phyloP scores from a whole-genome alignment of 257 asterid species.

The Prunella vulgaris region DNA sequence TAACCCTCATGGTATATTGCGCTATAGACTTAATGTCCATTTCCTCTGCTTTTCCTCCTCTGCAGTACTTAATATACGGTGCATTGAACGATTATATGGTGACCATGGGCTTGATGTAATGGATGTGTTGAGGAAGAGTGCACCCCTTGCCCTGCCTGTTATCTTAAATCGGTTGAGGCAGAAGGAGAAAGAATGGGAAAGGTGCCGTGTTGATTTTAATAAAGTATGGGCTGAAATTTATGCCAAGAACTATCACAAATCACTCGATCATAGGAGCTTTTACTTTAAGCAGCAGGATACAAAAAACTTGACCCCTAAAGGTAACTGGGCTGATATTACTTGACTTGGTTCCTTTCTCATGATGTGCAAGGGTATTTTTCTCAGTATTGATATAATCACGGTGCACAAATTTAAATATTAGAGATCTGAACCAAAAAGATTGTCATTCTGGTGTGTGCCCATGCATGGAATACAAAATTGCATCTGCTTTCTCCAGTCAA shows the following conservation, averaged over 20 bases:
- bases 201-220: constrained; percentile 87
- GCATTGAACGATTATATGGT: constrained; percentile 96
- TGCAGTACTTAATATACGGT: constrained; percentile 75
- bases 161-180: constrained; percentile 88
- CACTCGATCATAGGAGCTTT: constrained; percentile 97
- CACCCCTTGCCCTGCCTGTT: constrained; percentile 79
- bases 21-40: constrained; percentile 19
- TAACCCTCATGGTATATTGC: constrained; percentile 22
- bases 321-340: constrained; percentile 43
- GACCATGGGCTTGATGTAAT: constrained; percentile 98
- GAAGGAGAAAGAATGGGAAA: constrained; percentile 95
- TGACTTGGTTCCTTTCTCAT: constrained; percentile 23
- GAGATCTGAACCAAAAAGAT: constrained; percentile 3
- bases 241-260: constrained; percentile 85
- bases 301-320: constrained; percentile 86
- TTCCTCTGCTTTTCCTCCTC: neutral
- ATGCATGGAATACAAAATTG: constrained; percentile 1
- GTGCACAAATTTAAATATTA: neutral
- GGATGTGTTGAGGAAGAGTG: constrained; percentile 84
- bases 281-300: constrained; percentile 96
- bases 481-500: neutral
- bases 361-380: constrained; percentile 16
- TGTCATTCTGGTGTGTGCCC: neutral
- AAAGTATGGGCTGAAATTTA: constrained; percentile 97
- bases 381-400: constrained; percentile 6